A percentile compares a stretch with the other conserved stretches of the same genome.
Evolutionary conservation across 2,329 filamentous ascomycete genomes (phyloP).

Genomic region (Botrytis deweyae): DNA sequence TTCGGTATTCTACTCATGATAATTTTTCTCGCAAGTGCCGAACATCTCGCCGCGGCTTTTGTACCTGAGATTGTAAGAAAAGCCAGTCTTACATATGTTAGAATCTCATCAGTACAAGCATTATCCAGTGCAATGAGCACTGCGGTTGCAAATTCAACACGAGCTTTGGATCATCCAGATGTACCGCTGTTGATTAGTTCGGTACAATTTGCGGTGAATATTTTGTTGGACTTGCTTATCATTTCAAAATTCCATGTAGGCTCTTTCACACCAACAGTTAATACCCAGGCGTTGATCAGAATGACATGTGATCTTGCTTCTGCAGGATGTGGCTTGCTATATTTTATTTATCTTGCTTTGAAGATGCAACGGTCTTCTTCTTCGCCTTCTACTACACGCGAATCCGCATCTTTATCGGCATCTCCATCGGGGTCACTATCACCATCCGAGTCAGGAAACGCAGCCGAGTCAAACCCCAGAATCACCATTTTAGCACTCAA

Average conservation of each 20-base stretch:
- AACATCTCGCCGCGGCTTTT: slow-evolving; percentile 58
- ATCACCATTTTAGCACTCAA: slow-evolving; percentile 48
- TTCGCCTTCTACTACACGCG: background rate
- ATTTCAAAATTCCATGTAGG: slow-evolving; percentile 65
- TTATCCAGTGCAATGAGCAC: slow-evolving; percentile 63
- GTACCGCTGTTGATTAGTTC: slow-evolving; percentile 66
- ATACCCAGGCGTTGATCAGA: slow-evolving; percentile 63
- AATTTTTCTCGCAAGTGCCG: slow-evolving; percentile 54
- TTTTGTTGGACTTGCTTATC: slow-evolving; percentile 63
- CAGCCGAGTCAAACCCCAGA: slow-evolving; percentile 28
- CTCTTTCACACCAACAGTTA: slow-evolving; percentile 54
- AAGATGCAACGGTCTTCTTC: slow-evolving; percentile 22
- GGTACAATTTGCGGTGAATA: slow-evolving; percentile 64
- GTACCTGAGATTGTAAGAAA: slow-evolving; percentile 59
- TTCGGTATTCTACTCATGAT: slow-evolving; percentile 61
- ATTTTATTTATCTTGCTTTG: slow-evolving; percentile 50
- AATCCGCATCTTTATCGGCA: background rate
- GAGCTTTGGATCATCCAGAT: slow-evolving; percentile 67
- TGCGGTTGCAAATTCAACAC: slow-evolving; percentile 59
- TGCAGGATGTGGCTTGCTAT: slow-evolving; percentile 55
- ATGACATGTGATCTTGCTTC: slow-evolving; percentile 59
- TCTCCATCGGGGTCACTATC: background rate
- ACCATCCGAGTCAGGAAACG: background rate
- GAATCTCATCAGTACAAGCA: slow-evolving; percentile 62
- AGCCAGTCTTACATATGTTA: slow-evolving; percentile 61